Evolutionary conservation across 192 early-diverging fungal genomes (phyloP).

Genomic region (Coemansia sp.): DNA sequence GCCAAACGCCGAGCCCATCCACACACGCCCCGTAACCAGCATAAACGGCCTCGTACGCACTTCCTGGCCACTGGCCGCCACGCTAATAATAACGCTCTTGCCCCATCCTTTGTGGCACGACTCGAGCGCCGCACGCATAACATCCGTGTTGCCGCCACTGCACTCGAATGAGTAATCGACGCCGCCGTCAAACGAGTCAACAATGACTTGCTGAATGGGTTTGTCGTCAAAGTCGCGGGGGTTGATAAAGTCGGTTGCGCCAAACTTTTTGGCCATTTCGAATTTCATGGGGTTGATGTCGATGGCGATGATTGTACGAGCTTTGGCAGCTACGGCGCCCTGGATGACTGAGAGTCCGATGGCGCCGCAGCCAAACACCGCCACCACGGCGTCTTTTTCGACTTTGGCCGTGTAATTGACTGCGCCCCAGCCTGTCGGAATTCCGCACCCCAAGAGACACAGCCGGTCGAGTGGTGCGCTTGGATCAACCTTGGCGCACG

Average conservation of each 20-base stretch:
- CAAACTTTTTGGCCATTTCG: slow-evolving; percentile 73
- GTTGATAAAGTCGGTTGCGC: slow-evolving; percentile 87
- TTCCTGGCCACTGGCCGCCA: slow-evolving; percentile 90
- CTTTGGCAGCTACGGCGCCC: slow-evolving; percentile 68
- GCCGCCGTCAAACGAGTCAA: slow-evolving; percentile 91
- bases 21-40: slow-evolving; percentile 91
- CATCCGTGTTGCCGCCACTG: slow-evolving; percentile 81
- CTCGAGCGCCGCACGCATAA: slow-evolving; percentile 95
- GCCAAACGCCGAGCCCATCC: slow-evolving; percentile 97
- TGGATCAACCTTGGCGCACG: slow-evolving; percentile 82
- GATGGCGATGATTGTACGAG: slow-evolving; percentile 80
- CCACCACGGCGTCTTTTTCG: slow-evolving; percentile 68
- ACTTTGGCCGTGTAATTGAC: slow-evolving; percentile 92
- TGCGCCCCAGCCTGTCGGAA: slow-evolving; percentile 96
- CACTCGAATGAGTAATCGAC: slow-evolving; percentile 97
- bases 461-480: slow-evolving; percentile 78
- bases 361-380: slow-evolving; percentile 94
- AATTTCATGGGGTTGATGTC: slow-evolving; percentile 88
- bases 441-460: slow-evolving; percentile 92
- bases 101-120: slow-evolving; percentile 94
- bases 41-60: slow-evolving; percentile 94
- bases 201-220: slow-evolving; percentile 78
- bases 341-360: slow-evolving; percentile 90
- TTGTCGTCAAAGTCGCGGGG: slow-evolving; percentile 74
- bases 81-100: slow-evolving; percentile 83